Evolutionary conservation across 257 asterid genomes (phyloP), one percentile per base, ranked within the genome.

Genomic region (Rehmannia glutinosa): DNA sequence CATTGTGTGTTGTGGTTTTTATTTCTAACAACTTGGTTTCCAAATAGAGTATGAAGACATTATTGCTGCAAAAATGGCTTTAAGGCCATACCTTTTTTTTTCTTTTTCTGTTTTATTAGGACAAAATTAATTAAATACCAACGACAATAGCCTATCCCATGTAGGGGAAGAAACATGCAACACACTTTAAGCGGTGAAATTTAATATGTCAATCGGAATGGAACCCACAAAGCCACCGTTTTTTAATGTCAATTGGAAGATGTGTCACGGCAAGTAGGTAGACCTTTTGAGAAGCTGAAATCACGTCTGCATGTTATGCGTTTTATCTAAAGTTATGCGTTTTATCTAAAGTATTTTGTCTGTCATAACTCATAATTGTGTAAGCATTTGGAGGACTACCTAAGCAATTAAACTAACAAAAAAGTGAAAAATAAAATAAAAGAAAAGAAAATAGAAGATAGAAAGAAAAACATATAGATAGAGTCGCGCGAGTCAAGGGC

Each of bases 11-110:
- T 16, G 13, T 62, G 39, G n/a, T n/a, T 53, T 52, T 17, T 39
- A 17, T 19, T 49, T 71, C 59, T 39, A 72, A 72, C 76, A 20
- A 43, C 51, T 53, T 30, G n/a, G 11, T 62, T 67, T 19, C 52
- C 9, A 63, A 17, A 38, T 71, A 15, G 19, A 69, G 64, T 56
- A 56, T 56, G 36, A 30, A 17, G 11, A 59, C 73, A 30, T 55
- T 4, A 23, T 10, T 60, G 66, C 36, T 38, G 11, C 8, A 8
- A 21, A 10, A 4, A 39, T 0, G 30, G 13, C 52, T 21, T 38
- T 60, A 38, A 2, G 1, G 15, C 15, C 30, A 46, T 8, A 1
- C 5, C 0, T 5, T 5, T 16, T 6, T 15, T 0, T 4, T 45
- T 6, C 16, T 9, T 15, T 9, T 45, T 45, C 16, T 17, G 6